Conservation (phyloP, 306 rosid species). For the Rubus idaeus region DNA sequence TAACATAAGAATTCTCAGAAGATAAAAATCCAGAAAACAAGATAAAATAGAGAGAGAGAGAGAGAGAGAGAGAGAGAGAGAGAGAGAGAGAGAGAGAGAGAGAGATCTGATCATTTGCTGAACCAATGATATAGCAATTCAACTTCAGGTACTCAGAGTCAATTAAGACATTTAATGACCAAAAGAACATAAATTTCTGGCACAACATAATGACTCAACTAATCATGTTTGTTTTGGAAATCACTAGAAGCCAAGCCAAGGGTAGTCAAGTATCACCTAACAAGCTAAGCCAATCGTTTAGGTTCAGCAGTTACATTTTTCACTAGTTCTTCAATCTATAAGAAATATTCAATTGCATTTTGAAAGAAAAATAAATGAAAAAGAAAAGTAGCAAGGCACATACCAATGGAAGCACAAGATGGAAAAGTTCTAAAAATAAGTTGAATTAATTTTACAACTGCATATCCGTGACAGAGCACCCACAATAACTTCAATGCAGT, state of each 20-base stretch:
- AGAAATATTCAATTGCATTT: neutral
- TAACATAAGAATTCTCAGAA: neutral
- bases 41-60: neutral
- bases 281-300: neutral
- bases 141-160: slow-evolving; percentile 1
- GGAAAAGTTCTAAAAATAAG: slow-evolving; percentile 79
- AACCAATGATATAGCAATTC: slow-evolving; percentile 2
- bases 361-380: neutral
- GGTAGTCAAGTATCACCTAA: neutral
- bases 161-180: slow-evolving; percentile 2
- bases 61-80: too few species aligned
- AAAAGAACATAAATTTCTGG: neutral
- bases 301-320: neutral
- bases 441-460: slow-evolving; percentile 67
- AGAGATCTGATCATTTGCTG: neutral
- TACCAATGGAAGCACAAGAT: slow-evolving; percentile 90
- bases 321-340: neutral
- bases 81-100: neutral
- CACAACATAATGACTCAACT: neutral
- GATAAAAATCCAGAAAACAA: neutral
- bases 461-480: slow-evolving; percentile 82
- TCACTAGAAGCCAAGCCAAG: neutral
- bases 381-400: slow-evolving; percentile 16
- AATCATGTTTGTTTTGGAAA: neutral
- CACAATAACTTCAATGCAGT: slow-evolving; percentile 57